Conservation (phyloP, 2,329 filamentous ascomycete genomes). For the Talaromyces pinophilus region DNA sequence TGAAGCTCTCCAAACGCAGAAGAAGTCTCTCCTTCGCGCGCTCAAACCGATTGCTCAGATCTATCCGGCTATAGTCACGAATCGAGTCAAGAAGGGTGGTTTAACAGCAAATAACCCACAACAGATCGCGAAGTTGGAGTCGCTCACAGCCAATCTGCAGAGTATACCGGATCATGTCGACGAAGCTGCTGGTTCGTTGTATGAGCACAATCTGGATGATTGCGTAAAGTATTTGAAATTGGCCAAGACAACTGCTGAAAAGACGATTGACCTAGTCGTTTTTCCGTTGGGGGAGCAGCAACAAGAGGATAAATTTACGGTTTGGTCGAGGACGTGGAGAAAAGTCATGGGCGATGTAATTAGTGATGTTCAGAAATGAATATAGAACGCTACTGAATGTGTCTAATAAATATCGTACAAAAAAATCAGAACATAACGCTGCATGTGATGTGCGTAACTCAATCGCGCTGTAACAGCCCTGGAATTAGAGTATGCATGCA, state of each 20-base stretch:
- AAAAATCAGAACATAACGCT: background rate
- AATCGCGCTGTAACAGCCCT: background rate
- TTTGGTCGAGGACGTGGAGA: slow-evolving; percentile 67
- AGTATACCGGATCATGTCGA: slow-evolving; percentile 46
- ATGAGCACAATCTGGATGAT: slow-evolving; percentile 43
- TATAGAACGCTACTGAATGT: slow-evolving; percentile 4
- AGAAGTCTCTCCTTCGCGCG: slow-evolving; percentile 45
- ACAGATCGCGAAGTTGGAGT: slow-evolving; percentile 37
- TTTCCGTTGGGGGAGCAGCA: slow-evolving; percentile 62
- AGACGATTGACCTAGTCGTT: slow-evolving; percentile 69
- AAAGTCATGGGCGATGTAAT: slow-evolving; percentile 47
- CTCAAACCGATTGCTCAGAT: slow-evolving; percentile 47
- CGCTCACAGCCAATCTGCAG: slow-evolving; percentile 36
- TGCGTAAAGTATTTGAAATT: slow-evolving; percentile 36
- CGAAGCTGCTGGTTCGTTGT: slow-evolving; percentile 49
- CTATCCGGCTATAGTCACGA: slow-evolving; percentile 46
- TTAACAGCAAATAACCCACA: slow-evolving; percentile 25
- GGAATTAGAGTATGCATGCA: background rate
- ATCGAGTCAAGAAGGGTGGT: slow-evolving; percentile 42
- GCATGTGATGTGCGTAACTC: background rate
- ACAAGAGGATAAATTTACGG: slow-evolving; percentile 72
- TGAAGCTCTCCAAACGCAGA: slow-evolving; percentile 42
- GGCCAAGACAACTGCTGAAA: slow-evolving; percentile 53
- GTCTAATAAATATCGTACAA: background rate
- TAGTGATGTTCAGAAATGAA: slow-evolving; percentile 31